Conservation (phyloP, 2,329 filamentous ascomycete genomes). For the Fusarium hainanense region DNA sequence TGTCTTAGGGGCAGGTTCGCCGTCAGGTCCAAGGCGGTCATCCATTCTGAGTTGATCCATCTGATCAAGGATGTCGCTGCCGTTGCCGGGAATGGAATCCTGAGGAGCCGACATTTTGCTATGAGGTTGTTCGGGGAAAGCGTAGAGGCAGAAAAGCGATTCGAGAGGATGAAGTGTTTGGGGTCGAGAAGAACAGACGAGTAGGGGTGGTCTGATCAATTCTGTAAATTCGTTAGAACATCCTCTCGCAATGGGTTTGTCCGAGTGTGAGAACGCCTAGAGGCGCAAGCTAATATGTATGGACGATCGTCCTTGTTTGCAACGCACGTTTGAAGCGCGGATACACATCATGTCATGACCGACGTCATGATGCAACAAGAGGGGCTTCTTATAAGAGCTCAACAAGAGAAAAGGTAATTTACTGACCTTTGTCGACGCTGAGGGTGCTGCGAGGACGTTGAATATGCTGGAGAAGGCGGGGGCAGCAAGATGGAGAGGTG, state of each 20-base stretch:
- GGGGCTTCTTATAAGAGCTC: not conserved
- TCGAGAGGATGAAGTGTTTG: conserved; percentile 23
- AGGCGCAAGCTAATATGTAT: conserved; percentile 30
- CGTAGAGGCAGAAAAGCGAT: conserved; percentile 21
- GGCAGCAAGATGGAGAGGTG: conserved; percentile 37
- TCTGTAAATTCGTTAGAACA: conserved; percentile 22
- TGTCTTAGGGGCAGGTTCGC: conserved; percentile 85
- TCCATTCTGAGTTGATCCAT: conserved; percentile 75
- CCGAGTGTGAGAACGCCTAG: conserved; percentile 1
- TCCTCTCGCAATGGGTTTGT: not conserved
- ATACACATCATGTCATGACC: not conserved
- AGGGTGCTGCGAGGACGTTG: conserved; percentile 38
- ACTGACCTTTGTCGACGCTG: conserved; percentile 45
- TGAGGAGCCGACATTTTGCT: conserved; percentile 70
- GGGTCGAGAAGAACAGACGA: conserved; percentile 16
- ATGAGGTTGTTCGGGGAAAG: conserved; percentile 35
- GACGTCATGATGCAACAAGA: not conserved
- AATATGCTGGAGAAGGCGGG: conserved; percentile 37
- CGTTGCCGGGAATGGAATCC: conserved; percentile 66
- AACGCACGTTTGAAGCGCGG: conserved; percentile 16
- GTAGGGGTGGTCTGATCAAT: conserved; percentile 10
- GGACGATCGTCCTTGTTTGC: conserved; percentile 10
- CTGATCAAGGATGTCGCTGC: conserved; percentile 69
- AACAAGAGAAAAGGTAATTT: not conserved
- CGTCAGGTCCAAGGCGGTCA: conserved; percentile 76